Evolutionary conservation across 768 basidiomycete genomes (phyloP), one percentile per base, ranked within the genome.

Genomic region (Leccinum uliginosum): DNA sequence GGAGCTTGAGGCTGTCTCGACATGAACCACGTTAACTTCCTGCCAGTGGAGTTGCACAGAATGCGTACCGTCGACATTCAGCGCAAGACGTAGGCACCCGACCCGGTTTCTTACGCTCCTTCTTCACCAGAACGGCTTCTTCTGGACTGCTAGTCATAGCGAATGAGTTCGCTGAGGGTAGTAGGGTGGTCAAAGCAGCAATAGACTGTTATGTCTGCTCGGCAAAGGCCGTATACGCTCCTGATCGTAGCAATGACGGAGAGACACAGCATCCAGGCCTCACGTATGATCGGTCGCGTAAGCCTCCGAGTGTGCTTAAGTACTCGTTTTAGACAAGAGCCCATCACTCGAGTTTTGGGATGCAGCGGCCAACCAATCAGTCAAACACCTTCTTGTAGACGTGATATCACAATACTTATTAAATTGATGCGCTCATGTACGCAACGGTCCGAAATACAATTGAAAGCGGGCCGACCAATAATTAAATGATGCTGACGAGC

Each of bases 1-100:
- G 78, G 44, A 88, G 74, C 67, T 88, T 87, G 43, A 87, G 75
- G 46, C 85, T 77, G 49, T 59, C 21, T 11, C 49, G 3, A 38
- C 17, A 8, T 38, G 53, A 47, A 14, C 2, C 9, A 27, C 9
- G 17, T 26, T 26, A 24, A 6, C 15, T 3, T 17, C 19, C 14
- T 8, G 21, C 23, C 44, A 38, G 17, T n/a, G 7, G 27, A 45
- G 23, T 12, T 23, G 27, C 12, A 34, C 23, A 44, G 21, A 19
- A 44, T 14, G 57, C 72, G 35, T 54, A 73, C 75, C 75, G 70
- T 63, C 73, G 66, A 59, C 73, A 75, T 61, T 76, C 76, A 1
- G 74, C 73, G 56, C 73, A 78, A 49, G 74, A 76, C 1, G 74
- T 75, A 27, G 72, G 78, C 50, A 76, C 78, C 56, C 81, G 68